Evolutionary conservation across 1,284 basidiomycete genomes (phyloP).

Genomic region (Cystobasidium slooffiae): DNA sequence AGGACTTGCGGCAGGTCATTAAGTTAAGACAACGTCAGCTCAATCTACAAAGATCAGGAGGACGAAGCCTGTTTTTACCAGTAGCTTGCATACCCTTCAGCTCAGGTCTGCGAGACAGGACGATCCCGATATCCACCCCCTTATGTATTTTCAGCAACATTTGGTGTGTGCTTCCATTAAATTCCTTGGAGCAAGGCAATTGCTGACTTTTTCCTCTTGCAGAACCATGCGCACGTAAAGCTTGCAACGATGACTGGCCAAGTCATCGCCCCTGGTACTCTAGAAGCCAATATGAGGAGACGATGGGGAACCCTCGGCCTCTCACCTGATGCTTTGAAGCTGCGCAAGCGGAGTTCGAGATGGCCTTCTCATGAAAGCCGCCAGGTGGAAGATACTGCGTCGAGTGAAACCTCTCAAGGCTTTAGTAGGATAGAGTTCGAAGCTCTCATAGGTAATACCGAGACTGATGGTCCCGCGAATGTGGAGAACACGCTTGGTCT

Average conservation of each 20-base stretch:
- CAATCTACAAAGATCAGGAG: no score
- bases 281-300: background rate
- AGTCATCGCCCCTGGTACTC: background rate
- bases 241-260: background rate
- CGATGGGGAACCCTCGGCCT: background rate
- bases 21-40: background rate
- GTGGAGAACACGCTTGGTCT: constrained; percentile 69
- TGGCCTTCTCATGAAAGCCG: no score
- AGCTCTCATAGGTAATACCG: constrained; percentile 58
- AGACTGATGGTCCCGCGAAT: constrained; percentile 65
- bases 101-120: no score
- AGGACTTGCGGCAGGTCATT: background rate
- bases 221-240: background rate
- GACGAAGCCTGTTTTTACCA: no score
- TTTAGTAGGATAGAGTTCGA: constrained; percentile 59
- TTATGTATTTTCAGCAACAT: constrained; percentile 32
- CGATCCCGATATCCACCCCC: background rate
- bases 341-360: background rate
- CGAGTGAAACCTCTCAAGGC: constrained; percentile 45
- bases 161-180: background rate
- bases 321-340: background rate
- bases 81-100: no score
- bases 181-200: no score
- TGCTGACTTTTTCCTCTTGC: no score
- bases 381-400: background rate